Evolutionary conservation across 495 filamentous ascomycete genomes (phyloP), one percentile per base, ranked within the genome.

Genomic region (Hyphodiscus hymeniophilus): DNA sequence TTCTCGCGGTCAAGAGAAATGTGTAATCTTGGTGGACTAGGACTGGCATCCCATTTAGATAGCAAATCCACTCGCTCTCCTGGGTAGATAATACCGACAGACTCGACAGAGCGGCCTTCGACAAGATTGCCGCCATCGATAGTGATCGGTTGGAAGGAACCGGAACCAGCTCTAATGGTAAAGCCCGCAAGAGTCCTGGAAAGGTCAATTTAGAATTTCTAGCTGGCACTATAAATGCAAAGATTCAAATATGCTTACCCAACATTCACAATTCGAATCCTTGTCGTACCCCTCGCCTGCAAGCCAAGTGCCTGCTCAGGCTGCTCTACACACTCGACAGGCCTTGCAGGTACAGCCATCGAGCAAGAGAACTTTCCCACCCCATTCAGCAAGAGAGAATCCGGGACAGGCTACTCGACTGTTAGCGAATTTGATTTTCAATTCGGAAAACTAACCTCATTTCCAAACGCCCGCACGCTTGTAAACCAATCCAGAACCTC

Each of bases 341-440:
- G 72, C 23, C 69, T 53, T 6, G 71, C 71, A 33, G 69, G 67
- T 6, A 70, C 66, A 3, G 73, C 71, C 62, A 66, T 67, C 0
- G 62, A 67, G 55, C 74, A 78, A 24, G 71, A 55, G 44, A 72
- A 78, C 12, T 57, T 42, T 8, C 74, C 74, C 7, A 49, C 46
- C 30, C 74, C 74, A 52, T 78, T 75, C 17, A 78, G 52, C 5
- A 78, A 50, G 1, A 78, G 40, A 0, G 69, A 74, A 45, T 78
- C 74, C 2, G 74, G 74, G 32, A 72, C 72, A 6, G 74, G 74
- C 67, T 77, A 10, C 7, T 23, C 17, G 8, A 31, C 15, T 36
- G 5, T 40, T 21, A 40, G 38, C 10, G 18, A 7, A 38, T 38
- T 13, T 17, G 10, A 28, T 28, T 13, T 12, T 43, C 13, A 23